Conservation (phyloP, 805 yeast species). For the Kluyveromyces siamensis region DNA sequence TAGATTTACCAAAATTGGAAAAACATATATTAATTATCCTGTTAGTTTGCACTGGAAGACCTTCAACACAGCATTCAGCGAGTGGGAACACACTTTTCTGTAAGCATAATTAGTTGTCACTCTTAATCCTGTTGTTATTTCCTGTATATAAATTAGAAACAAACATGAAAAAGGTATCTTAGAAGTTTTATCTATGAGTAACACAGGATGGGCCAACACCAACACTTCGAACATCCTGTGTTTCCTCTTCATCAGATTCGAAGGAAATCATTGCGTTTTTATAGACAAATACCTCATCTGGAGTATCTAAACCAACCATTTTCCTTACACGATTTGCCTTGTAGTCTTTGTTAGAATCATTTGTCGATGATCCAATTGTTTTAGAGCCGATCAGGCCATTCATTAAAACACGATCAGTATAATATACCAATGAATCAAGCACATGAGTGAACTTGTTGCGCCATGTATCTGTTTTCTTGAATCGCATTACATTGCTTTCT, state of each 20-base stretch:
- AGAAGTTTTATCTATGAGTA: not conserved
- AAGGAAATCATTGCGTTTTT: conserved; percentile 35
- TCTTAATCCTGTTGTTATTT: not conserved
- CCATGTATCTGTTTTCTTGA: conserved; percentile 7
- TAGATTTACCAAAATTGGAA: conserved; percentile 19
- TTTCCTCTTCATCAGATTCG: conserved; percentile 16
- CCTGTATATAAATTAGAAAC: not conserved
- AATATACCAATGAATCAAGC: conserved; percentile 32
- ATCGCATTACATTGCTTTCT: not conserved
- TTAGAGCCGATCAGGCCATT: conserved; percentile 53
- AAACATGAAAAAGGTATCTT: not conserved
- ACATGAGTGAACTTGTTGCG: conserved; percentile 21
- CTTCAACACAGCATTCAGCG: conserved; percentile 20
- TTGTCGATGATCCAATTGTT: conserved; percentile 25
- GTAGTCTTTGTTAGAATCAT: conserved; percentile 14
- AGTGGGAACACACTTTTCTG: conserved; percentile 18
- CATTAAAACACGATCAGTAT: conserved; percentile 47
- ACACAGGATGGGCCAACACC: not conserved
- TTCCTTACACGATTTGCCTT: conserved; percentile 19
- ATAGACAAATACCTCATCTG: conserved; percentile 35
- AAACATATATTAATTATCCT: conserved; percentile 21
- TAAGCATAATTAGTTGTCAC: conserved; percentile 4
- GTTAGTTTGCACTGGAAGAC: conserved; percentile 14
- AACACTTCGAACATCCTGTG: not conserved
- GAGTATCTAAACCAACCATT: conserved; percentile 18